Base-by-base conservation (phyloP, 2,329 filamentous ascomycete species). In the Hypoxylon sp. region DNA sequence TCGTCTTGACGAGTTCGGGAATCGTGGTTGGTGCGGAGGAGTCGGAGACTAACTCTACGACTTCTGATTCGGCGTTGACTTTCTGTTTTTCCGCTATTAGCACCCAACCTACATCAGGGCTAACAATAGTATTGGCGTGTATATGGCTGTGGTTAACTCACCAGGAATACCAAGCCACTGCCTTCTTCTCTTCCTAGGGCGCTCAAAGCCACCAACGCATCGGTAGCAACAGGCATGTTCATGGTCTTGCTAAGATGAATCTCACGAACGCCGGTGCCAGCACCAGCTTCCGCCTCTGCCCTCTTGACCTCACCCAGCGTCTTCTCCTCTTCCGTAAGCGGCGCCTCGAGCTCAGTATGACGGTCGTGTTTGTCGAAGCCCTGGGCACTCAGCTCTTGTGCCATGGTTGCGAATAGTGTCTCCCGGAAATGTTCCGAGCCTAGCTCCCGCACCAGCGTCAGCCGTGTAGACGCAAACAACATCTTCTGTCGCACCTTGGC, bases 401-500 rank as follows among this genome's bases (percentile, higher is more conserved):
- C 75, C 29, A 79, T 82, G 1, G 88, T 93, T 7, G 81, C 83
- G 67, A 92, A 91, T 30, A 93, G 77, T 16, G 83, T 88, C 68
- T 92, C 88, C 41, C 86, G 77, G 72, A 94, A 93, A 64, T 90
- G 80, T 69, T 94, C 89, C 44, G 84, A 82, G 34, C 90, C 90
- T 7, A 94, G 78, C 72, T 93, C 89, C 30, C 89, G 82, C 38
- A 87, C 81, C 1, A 94, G 78, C 0, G 89, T 89, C 62, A 92
- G 76, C 7, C 89, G 82, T 19, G 90, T 92, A 16, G 85, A 83
- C 4, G 90, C 89, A 69, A 93, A 92, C 15, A 94, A 81, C 87
- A 90, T 94, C 78, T 94, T 94, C 69, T 91, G 87, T 27, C 90
- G 85, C 48, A 94, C 89, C 19, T 87, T 88, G 27, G 90, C 90